Conservation (phyloP, 2,329 filamentous ascomycete species). For the Passalora sequoiae region DNA sequence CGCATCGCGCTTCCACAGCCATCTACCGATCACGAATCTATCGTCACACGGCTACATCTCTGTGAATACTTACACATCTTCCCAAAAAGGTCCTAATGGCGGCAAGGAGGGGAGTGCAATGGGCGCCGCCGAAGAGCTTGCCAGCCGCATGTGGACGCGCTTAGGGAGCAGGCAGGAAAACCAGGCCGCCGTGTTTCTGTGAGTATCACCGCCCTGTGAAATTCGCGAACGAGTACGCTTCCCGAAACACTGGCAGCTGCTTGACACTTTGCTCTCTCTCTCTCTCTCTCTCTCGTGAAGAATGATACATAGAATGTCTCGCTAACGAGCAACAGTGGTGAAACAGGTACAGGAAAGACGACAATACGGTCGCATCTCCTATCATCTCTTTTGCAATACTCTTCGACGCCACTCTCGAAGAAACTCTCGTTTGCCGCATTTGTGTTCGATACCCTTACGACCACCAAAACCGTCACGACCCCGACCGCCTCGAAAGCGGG, state of each 20-base stretch:
- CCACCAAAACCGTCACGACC: conserved; percentile 92
- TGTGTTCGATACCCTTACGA: conserved; percentile 92
- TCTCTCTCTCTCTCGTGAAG: neutral
- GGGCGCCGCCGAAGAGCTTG: conserved; percentile 87
- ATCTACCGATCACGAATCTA: conserved; percentile 77
- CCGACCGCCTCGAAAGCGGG: conserved; percentile 94
- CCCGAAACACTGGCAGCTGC: too few species aligned
- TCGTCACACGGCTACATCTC: conserved; percentile 89
- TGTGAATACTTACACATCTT: conserved; percentile 90
- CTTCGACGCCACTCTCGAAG: conserved; percentile 84
- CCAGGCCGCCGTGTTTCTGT: conserved; percentile 90
- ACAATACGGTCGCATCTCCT: conserved; percentile 86
- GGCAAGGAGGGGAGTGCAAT: conserved; percentile 86
- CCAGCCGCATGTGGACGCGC: conserved; percentile 76
- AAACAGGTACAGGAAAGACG: conserved; percentile 94
- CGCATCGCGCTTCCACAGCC: conserved; percentile 86
- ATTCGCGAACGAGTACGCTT: too few species aligned
- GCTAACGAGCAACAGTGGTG: conserved; percentile 58
- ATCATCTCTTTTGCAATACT: conserved; percentile 78
- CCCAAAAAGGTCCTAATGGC: conserved; percentile 82
- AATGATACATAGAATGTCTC: neutral
- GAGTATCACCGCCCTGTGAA: too few species aligned
- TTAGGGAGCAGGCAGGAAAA: conserved; percentile 86
- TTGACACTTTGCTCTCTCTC: too few species aligned
- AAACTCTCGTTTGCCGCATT: conserved; percentile 93